These are phyloP conservation scores for Logfia minima DNA, from an alignment of 129 eudicot species.

Conservation along the genomic window DNA sequence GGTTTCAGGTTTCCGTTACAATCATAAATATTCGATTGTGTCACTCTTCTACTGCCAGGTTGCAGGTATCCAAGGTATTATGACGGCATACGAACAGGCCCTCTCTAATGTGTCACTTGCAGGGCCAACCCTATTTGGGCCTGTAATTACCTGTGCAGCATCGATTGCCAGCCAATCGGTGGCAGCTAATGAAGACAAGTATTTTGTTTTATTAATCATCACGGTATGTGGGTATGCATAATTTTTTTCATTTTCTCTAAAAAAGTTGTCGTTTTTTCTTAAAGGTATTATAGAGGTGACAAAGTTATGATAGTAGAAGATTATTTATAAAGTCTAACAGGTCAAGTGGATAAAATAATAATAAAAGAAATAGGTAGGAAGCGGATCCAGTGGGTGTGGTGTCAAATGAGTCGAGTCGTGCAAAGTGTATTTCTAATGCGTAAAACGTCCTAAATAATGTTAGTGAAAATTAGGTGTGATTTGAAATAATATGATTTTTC, in stretches of 20 bases:
- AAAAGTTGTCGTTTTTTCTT: not conserved
- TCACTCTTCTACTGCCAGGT: constrained; percentile 47
- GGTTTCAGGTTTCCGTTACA: not conserved
- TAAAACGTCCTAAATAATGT: constrained; percentile 7
- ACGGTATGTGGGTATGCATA: constrained; percentile 75
- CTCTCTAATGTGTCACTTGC: constrained; percentile 88
- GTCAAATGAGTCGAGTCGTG: not conserved
- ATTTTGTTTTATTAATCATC: constrained; percentile 78
- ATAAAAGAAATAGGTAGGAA: not conserved
- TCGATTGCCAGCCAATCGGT: constrained; percentile 69
- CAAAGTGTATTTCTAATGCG: not conserved
- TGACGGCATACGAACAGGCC: constrained; percentile 76
- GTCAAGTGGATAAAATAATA: not conserved
- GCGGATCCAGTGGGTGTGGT: not conserved
- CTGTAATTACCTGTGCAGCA: constrained; percentile 74
- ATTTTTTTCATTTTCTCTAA: constrained; percentile 6
- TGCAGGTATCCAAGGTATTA: constrained; percentile 80
- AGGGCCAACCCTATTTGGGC: constrained; percentile 95
- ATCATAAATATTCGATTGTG: constrained; percentile 2
- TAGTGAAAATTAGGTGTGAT: not conserved
- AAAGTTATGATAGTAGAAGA: not conserved
- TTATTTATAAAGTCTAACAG: not conserved
- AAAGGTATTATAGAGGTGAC: not conserved
- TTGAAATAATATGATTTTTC: no score
- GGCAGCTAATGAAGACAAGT: constrained; percentile 63